Evolutionary conservation across 176 grass and related monocot genomes (phyloP), one percentile per base, ranked within the genome.

Genomic region (Hsuehochloa calcarea): DNA sequence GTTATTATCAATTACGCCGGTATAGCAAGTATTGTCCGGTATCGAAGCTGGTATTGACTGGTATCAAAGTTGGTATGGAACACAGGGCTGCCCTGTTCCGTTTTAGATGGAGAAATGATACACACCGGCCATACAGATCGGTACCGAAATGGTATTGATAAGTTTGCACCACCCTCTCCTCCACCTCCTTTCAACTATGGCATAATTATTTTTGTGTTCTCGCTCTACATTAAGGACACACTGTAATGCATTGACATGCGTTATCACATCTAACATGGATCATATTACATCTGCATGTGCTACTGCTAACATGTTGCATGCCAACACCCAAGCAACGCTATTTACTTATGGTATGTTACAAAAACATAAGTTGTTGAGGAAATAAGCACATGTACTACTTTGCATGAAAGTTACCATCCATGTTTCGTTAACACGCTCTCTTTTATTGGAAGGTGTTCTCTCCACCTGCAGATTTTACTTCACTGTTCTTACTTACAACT

Each of bases 401-500:
- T 71, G 65, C 35, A 88, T 65, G 38, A 47, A 75, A 74, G 58
- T 60, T 8, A 52, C 40, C 29, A 37, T 40, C 46, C 68, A 22
- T 20, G 20, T 40, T 70, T 72, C 43, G 22, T 63, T 15, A 50
- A 74, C 17, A 65, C 0, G 3, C 4, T 6, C 5, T 77, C 25
- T 35, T 70, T 77, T 44, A 60, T 40, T 45, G n/a, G 17, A 69
- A 56, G 7, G 20, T 58, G 10, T n/a, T 56, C 37, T 44, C 23
- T 39, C 75, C 31, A 77, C 19, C 65, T 45, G 44, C 22, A 23
- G 9, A 12, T 56, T 82, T 82, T 35, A 70, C 44, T 61, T 68
- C 19, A 70, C 8, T 37, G 17, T 65, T 86, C 41, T 45, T 54
- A 43, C 65, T 78, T 55, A 10, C n/a, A 63, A 85, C 70, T 70